A percentile compares a stretch with the other conserved stretches of the same genome.
Conservation (phyloP, 495 filamentous ascomycete genomes). For the Aspergillus nidulans region DNA sequence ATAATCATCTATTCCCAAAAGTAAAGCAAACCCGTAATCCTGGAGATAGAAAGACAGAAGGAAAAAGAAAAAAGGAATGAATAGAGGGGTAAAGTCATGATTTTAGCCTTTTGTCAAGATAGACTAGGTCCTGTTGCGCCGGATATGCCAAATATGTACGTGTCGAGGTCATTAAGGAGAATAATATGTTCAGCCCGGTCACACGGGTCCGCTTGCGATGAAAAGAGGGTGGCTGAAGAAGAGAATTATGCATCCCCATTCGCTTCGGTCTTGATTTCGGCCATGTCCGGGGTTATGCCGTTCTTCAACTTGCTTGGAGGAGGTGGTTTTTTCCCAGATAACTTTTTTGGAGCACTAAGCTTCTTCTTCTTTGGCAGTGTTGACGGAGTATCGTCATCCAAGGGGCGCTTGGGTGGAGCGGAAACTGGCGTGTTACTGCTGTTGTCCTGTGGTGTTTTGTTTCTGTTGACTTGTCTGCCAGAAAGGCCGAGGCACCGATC, state of each 20-base stretch:
- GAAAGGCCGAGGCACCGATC: constrained; percentile 75
- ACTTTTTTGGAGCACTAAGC: constrained; percentile 37
- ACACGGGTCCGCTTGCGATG: constrained; percentile 10
- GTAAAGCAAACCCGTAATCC: constrained; percentile 6
- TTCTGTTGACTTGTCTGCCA: constrained; percentile 62
- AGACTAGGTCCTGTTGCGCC: constrained; percentile 23
- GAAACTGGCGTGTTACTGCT: constrained; percentile 34
- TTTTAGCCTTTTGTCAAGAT: constrained; percentile 21
- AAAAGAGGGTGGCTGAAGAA: constrained; percentile 2
- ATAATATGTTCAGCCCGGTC: constrained; percentile 22
- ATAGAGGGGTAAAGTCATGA: constrained; percentile 14
- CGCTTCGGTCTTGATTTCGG: constrained; percentile 24
- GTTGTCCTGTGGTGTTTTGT: constrained; percentile 39
- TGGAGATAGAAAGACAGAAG: constrained; percentile 10
- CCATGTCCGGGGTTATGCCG: constrained; percentile 18
- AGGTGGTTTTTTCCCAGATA: constrained; percentile 34
- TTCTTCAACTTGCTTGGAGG: constrained; percentile 45
- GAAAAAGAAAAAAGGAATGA: constrained; percentile 12
- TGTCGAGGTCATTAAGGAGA: constrained; percentile 22
- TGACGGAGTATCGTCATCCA: constrained; percentile 34
- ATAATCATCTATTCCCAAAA: constrained; percentile 21
- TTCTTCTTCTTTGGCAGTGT: constrained; percentile 46
- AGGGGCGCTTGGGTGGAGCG: constrained; percentile 38
- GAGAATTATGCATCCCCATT: constrained; percentile 18
- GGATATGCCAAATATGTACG: constrained; percentile 30